A percentile compares a stretch with the other conserved stretches of the same genome.
Conservation (phyloP, 148 eudicot genomes). For the Arbutus unedo region DNA sequence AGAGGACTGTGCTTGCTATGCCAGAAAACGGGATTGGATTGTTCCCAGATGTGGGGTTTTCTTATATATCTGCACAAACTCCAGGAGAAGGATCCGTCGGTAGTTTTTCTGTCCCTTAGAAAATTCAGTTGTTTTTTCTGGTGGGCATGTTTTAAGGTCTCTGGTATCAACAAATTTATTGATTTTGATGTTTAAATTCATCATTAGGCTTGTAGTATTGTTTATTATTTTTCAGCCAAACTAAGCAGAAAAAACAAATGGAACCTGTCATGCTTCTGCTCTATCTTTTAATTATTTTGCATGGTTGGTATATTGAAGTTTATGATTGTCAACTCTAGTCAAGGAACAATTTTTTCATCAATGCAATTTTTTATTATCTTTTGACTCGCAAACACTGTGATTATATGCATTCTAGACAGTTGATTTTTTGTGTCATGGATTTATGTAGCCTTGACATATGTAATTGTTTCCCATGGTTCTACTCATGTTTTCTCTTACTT, state of each 20-base stretch:
- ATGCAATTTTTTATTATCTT: no score
- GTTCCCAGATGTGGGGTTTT: constrained; percentile 97
- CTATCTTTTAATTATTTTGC: not conserved
- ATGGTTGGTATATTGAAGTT: no score
- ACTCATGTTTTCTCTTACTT: not conserved
- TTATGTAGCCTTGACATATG: not conserved
- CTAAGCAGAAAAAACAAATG: not conserved
- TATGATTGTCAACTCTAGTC: not conserved
- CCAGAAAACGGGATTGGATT: constrained; percentile 97
- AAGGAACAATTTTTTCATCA: not conserved
- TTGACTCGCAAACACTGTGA: no score
- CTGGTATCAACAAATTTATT: not conserved
- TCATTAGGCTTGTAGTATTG: not conserved
- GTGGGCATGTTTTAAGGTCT: not conserved
- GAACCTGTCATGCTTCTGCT: not conserved
- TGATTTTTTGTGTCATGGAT: not conserved
- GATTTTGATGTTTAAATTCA: not conserved
- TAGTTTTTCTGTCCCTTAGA: constrained; percentile 28
- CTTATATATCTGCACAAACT: constrained; percentile 85
- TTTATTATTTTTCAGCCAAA: not conserved
- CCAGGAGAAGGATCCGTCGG: constrained; percentile 96
- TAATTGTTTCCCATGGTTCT: not conserved
- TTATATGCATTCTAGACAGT: not conserved
- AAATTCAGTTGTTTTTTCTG: not conserved
- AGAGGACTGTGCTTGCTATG: constrained; percentile 96